These are phyloP conservation scores for Toxicodendron radicans DNA, from an alignment of 345 rosid species.

Conservation along the genomic window DNA sequence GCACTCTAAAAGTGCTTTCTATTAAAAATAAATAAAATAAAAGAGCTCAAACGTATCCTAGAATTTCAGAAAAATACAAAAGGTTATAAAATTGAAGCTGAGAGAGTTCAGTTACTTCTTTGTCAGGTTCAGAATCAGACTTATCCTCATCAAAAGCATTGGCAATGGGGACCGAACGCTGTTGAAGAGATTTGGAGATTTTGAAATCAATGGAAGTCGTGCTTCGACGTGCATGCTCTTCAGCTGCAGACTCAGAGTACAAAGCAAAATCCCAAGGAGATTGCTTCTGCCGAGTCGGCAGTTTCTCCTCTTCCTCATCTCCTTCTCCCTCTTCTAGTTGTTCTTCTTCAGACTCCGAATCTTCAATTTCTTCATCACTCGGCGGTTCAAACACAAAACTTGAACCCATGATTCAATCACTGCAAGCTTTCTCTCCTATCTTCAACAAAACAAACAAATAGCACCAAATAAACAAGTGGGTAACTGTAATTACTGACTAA, in stretches of 20 bases:
- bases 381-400: constrained; percentile 59
- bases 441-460: neutral
- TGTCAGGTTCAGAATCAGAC: constrained; percentile 58
- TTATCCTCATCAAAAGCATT: constrained; percentile 32
- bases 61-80: neutral
- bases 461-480: no score
- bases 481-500: no score
- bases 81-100: neutral
- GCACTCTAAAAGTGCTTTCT: neutral
- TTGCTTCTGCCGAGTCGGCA: constrained; percentile 34
- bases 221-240: constrained; percentile 88
- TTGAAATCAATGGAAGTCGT: constrained; percentile 87
- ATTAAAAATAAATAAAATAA: no score
- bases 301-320: constrained; percentile 30
- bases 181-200: constrained; percentile 64
- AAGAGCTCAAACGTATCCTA: neutral
- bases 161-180: constrained; percentile 38
- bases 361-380: constrained; percentile 66
- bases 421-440: neutral
- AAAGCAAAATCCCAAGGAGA: constrained; percentile 95
- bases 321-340: constrained; percentile 32
- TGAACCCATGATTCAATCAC: constrained; percentile 36
- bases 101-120: constrained; percentile 45
- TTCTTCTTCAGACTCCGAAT: constrained; percentile 32
- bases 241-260: constrained; percentile 78